Percentiles rank a stretch among this genome's conserved stretches.
Evolutionary conservation across 2,329 filamentous ascomycete genomes (phyloP).

Genomic region (Mycogone perniciosa): DNA sequence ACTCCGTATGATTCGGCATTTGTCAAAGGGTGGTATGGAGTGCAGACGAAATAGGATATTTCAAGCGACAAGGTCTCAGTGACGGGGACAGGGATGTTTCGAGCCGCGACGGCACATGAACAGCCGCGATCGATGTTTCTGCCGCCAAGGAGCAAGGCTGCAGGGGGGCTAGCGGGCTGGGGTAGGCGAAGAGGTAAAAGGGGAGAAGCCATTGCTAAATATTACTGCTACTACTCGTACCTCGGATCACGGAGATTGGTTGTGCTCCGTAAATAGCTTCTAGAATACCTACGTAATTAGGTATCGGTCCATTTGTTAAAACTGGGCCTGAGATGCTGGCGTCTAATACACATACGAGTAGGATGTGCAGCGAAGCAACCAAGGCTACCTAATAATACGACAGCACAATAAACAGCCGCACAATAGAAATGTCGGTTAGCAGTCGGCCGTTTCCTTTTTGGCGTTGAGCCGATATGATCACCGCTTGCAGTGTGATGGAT

Average conservation of each 20-base stretch:
- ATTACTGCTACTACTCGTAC: too few relatives aligned
- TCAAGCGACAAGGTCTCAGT: not conserved
- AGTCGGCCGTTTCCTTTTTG: not conserved
- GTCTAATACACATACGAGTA: too few relatives aligned
- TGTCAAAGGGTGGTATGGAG: not conserved
- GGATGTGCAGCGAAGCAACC: too few relatives aligned
- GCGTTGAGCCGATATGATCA: not conserved
- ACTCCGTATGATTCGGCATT: not conserved
- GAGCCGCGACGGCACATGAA: slow-evolving; percentile 1
- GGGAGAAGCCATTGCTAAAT: too few relatives aligned
- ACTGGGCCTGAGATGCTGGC: too few relatives aligned
- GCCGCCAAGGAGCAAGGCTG: not conserved
- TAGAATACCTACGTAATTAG: too few relatives aligned
- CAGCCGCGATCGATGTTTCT: not conserved
- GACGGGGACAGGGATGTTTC: not conserved
- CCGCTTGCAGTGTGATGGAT: not conserved
- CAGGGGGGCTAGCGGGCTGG: too few relatives aligned
- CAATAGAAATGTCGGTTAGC: not conserved
- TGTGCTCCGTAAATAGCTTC: too few relatives aligned
- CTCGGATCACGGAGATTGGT: too few relatives aligned
- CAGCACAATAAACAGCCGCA: too few relatives aligned
- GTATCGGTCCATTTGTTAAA: too few relatives aligned
- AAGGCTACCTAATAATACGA: too few relatives aligned
- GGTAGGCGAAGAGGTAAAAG: not conserved
- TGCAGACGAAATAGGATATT: not conserved